Evolutionary conservation across 306 rosid genomes (phyloP).

Genomic region (Hippophae tibetana): DNA sequence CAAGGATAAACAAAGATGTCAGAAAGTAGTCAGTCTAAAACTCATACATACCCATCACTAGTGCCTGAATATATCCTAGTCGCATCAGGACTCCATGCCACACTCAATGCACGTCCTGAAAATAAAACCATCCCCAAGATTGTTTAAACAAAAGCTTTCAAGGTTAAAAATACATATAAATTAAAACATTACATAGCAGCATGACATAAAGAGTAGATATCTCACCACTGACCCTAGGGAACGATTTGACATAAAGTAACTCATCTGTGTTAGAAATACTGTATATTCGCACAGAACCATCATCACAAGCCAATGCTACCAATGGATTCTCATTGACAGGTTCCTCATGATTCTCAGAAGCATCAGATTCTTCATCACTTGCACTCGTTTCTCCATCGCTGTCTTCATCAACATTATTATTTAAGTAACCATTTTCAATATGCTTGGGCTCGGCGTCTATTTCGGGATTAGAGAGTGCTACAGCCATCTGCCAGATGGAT

Average conservation of each 20-base stretch:
- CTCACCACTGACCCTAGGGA: slow-evolving; percentile 87
- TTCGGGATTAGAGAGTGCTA: slow-evolving; percentile 26
- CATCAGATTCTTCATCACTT: slow-evolving; percentile 52
- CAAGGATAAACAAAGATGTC: not conserved
- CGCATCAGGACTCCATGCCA: slow-evolving; percentile 79
- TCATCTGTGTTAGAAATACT: slow-evolving; percentile 46
- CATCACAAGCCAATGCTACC: slow-evolving; percentile 67
- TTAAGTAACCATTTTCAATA: slow-evolving; percentile 39
- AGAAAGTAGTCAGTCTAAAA: slow-evolving; percentile 4
- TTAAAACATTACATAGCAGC: slow-evolving; percentile 3
- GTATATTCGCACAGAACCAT: slow-evolving; percentile 70
- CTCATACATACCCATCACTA: slow-evolving; percentile 73
- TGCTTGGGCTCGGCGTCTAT: slow-evolving; percentile 13
- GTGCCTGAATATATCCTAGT: slow-evolving; percentile 72
- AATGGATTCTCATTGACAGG: slow-evolving; percentile 26
- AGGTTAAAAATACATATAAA: not conserved
- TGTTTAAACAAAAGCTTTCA: not conserved
- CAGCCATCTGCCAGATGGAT: slow-evolving; percentile 88
- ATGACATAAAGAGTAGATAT: slow-evolving; percentile 18
- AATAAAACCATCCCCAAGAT: not conserved
- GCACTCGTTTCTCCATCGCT: slow-evolving; percentile 41
- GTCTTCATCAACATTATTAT: slow-evolving; percentile 2
- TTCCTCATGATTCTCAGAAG: slow-evolving; percentile 22
- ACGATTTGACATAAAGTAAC: slow-evolving; percentile 46
- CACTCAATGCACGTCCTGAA: slow-evolving; percentile 73